Percentiles rank a stretch among this genome's conserved stretches.
Evolutionary conservation across 2,329 filamentous ascomycete species (phyloP).

Genomic region (Lecanicillium sp.): DNA sequence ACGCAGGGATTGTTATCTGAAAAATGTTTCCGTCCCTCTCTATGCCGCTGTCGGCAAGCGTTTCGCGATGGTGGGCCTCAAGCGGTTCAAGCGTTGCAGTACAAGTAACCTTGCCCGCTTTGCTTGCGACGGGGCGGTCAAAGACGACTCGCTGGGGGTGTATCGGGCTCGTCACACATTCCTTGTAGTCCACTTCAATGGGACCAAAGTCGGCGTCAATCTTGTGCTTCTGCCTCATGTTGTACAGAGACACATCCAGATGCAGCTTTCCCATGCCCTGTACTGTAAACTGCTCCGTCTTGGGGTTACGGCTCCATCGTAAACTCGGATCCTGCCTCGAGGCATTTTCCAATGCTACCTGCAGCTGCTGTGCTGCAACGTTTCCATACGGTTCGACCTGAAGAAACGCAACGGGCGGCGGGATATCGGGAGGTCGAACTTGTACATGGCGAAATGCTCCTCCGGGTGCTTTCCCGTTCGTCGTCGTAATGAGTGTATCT

Average conservation of each 20-base stretch:
- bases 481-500: constrained; percentile 77
- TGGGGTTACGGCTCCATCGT: constrained; percentile 74
- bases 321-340: constrained; percentile 90
- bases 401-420: constrained; percentile 94
- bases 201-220: constrained; percentile 78
- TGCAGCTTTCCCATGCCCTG: constrained; percentile 97
- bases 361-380: constrained; percentile 71
- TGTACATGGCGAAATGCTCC: constrained; percentile 67
- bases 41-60: constrained; percentile 32
- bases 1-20: constrained; percentile 47
- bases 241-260: constrained; percentile 83
- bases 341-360: constrained; percentile 67
- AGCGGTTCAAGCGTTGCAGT: constrained; percentile 60
- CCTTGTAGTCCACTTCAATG: constrained; percentile 93
- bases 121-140: constrained; percentile 74
- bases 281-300: constrained; percentile 86
- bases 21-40: constrained; percentile 65
- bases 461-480: constrained; percentile 53
- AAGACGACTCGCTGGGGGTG: constrained; percentile 54
- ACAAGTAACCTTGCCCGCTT: constrained; percentile 69
- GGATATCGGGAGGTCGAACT: constrained; percentile 79
- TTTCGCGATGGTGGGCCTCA: constrained; percentile 29
- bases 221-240: constrained; percentile 83
- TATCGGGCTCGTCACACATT: constrained; percentile 59
- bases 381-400: constrained; percentile 76